phyloP scores from a whole-genome alignment of 768 basidiomycete genomes.

The Chalciporus chontae region DNA sequence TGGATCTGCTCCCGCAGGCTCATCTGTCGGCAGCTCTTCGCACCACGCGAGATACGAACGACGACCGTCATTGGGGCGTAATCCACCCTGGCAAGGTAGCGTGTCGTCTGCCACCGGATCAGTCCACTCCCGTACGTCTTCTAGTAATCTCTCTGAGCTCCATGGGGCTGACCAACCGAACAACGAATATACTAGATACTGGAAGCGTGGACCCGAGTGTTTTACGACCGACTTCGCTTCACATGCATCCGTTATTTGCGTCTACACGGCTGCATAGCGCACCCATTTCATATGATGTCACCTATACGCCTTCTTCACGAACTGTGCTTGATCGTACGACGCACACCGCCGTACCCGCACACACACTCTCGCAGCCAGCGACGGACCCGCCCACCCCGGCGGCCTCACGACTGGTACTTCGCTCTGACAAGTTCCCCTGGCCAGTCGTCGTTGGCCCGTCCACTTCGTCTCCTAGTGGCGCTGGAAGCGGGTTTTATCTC shows the following conservation, averaged over 20 bases:
- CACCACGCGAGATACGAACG: slow-evolving; percentile 38
- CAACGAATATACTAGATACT: slow-evolving; percentile 6
- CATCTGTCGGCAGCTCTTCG: slow-evolving; percentile 38
- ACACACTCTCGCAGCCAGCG: slow-evolving; percentile 58
- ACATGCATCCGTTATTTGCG: slow-evolving; percentile 65
- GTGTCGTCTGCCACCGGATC: slow-evolving; percentile 38
- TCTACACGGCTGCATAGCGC: slow-evolving; percentile 52
- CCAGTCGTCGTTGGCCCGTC: slow-evolving; percentile 46
- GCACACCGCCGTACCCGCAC: slow-evolving; percentile 49
- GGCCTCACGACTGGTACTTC: slow-evolving; percentile 47
- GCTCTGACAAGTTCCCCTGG: slow-evolving; percentile 61
- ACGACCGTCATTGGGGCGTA: slow-evolving; percentile 46
- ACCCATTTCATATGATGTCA: slow-evolving; percentile 60
- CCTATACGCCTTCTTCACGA: slow-evolving; percentile 52
- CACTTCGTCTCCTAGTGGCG: slow-evolving; percentile 22
- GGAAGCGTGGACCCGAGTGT: slow-evolving; percentile 25
- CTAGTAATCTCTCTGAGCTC: not conserved
- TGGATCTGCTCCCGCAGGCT: slow-evolving; percentile 36
- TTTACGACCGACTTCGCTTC: slow-evolving; percentile 35
- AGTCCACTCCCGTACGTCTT: slow-evolving; percentile 39
- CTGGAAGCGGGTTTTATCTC: slow-evolving; percentile 25
- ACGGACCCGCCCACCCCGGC: slow-evolving; percentile 54
- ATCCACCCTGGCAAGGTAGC: slow-evolving; percentile 44
- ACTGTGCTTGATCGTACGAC: slow-evolving; percentile 56
- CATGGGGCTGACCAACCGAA: slow-evolving; percentile 6